phyloP scores from a whole-genome alignment of 2,329 filamentous ascomycete species.

The Whalleya microplaca region DNA sequence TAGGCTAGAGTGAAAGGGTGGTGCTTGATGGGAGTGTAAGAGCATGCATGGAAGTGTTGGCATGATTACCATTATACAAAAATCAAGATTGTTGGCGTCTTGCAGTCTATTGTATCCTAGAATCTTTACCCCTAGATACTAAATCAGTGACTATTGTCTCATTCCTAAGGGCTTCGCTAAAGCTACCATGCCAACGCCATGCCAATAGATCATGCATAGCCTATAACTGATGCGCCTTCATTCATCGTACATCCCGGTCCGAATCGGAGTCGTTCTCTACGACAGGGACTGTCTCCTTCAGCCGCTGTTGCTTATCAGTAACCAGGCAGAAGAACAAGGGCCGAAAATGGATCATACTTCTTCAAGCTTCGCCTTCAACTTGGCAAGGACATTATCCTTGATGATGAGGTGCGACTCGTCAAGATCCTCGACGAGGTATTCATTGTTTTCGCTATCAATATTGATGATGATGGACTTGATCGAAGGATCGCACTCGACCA shows the following conservation, averaged over 20 bases:
- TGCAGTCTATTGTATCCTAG: neutral
- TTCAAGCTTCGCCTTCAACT: slow-evolving; percentile 71
- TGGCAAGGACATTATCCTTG: slow-evolving; percentile 71
- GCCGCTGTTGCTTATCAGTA: slow-evolving; percentile 42
- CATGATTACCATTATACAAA: neutral
- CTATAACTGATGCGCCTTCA: neutral
- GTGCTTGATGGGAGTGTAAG: neutral
- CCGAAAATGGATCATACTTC: slow-evolving; percentile 52
- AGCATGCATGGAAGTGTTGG: neutral
- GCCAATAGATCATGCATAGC: neutral
- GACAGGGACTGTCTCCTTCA: slow-evolving; percentile 56
- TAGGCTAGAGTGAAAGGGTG: slow-evolving; percentile 42
- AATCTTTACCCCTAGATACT: too few relatives aligned
- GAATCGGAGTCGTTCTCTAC: slow-evolving; percentile 56
- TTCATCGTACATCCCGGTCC: slow-evolving; percentile 43
- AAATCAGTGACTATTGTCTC: neutral
- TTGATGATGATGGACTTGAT: slow-evolving; percentile 85
- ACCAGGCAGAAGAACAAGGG: neutral
- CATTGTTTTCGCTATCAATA: slow-evolving; percentile 71
- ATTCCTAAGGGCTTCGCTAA: neutral
- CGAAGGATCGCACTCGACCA: slow-evolving; percentile 82
- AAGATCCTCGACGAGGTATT: slow-evolving; percentile 79
- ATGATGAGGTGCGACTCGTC: slow-evolving; percentile 77
- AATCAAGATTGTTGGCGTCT: neutral
- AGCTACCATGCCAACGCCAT: neutral